Base-by-base conservation (phyloP, 306 rosid genomes). In the Lathyrus oleraceus region DNA sequence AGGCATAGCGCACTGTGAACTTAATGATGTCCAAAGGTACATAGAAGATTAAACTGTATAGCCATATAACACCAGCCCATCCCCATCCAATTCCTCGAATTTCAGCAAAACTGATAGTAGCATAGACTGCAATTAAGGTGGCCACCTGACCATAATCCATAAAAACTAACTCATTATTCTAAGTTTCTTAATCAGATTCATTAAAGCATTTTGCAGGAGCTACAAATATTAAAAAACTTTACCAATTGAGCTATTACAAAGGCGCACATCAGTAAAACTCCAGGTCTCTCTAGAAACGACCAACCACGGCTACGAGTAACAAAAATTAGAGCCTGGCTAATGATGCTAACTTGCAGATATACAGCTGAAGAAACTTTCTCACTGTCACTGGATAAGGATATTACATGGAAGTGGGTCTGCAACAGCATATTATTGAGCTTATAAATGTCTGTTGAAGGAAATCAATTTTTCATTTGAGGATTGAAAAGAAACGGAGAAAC, bases 51-150 rank as follows among this genome's bases (percentile, higher is more conserved):
- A 91, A 65, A 64, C 95, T 91, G 61, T 86, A 91, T 61, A 91
- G 25, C 97, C 97, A 91, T 81, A 91, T 88, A 35, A 91, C 68
- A 47, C 95, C 97, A 43, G 95, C 92, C 97, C 97, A 91, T 79
- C 82, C 77, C 97, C 97, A 91, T 86, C 95, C 97, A 75, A 91
- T 88, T 57, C 97, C 95, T 3, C 35, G 76, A 27, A 91, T 88
- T 35, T 76, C 30, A 30, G 95, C 95, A 83, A 91, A 91, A 82
- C 90, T 86, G 57, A 88, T 86, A 19, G 39, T 56, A 60, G 97
- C 97, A 67, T 91, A 91, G 42, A 88, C 95, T 32, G 92, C 90
- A 40, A 91, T 88, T 54, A 88, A n/a, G 59, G 97, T 85, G 21
- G 97, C 97, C 83, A 88, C 97, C 97, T 91, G 66, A 75, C 42